Evolutionary conservation across 2,329 filamentous ascomycete species (phyloP), one percentile per base, ranked within the genome.

Genomic region (Fusarium lateritium): DNA sequence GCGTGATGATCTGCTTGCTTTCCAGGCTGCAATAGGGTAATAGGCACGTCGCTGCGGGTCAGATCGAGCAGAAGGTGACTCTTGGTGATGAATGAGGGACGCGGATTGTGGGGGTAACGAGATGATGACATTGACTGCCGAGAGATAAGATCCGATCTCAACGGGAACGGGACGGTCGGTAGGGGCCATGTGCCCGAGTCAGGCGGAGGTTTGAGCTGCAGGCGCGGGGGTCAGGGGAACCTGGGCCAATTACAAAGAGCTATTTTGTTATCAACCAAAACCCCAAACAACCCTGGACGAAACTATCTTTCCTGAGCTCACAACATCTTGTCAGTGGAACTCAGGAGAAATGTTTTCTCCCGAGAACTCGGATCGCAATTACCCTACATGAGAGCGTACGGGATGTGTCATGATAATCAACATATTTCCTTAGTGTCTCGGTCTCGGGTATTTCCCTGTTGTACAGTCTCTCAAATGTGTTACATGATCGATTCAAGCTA

Each of bases 131-230:
- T 45, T 42, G 56, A 56, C 36, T 59, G 40, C 52, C 49, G 43
- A 26, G 54, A 61, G 62, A 70, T 71, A 61, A 70, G 57, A 64
- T 59, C 69, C 24, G 62, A 65, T 65, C 61, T 60, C 14, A 24
- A 39, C 34, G 56, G 62, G 63, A 26, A 38, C 60, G 50, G 56
- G 56, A 58, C 53, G 58, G 46, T 52, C 40, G 56, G 55, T 62
- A 62, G 56, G 56, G 49, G 21, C 46, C 69, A 70, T 70, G 64
- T 69, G 70, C 56, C 51, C 50, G 55, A 62, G 69, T 72, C 71
- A 74, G 67, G 67, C 45, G 69, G 55, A 57, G 38, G 47, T 49
- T 46, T 44, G 52, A 53, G 49, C 44, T 28, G 26, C 26, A 28
- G 26, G 26, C 26, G 26, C 26, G 49, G 46, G 40, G 26, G 40